Evolutionary conservation across 345 rosid genomes (phyloP).

Genomic region (Salix viminalis): DNA sequence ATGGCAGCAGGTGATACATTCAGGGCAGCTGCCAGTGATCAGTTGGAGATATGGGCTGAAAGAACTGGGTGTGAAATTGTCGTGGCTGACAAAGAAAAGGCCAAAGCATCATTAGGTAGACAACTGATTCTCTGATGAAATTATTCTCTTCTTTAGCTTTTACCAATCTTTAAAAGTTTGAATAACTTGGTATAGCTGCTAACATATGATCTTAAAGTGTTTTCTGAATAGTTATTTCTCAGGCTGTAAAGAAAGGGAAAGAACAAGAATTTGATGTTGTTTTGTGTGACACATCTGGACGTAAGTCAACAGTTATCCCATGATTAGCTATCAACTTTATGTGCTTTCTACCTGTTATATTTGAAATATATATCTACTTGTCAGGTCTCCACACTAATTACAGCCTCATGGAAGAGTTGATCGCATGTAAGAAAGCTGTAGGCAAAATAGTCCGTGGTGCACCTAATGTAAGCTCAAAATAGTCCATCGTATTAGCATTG

Average conservation of each 20-base stretch:
- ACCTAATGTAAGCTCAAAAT: conserved; percentile 56
- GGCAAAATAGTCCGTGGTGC: conserved; percentile 76
- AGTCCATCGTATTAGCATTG: neutral
- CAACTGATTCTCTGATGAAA: neutral
- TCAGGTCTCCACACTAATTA: conserved; percentile 94
- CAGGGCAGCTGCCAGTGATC: conserved; percentile 97
- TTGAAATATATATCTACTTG: conserved; percentile 12
- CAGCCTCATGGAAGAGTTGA: conserved; percentile 92
- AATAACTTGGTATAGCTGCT: conserved; percentile 15
- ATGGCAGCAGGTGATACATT: conserved; percentile 99
- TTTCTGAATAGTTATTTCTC: conserved; percentile 78
- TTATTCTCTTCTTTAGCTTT: neutral
- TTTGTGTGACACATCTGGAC: conserved; percentile 94
- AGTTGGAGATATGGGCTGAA: conserved; percentile 95
- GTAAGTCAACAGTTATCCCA: conserved; percentile 43
- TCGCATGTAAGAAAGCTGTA: conserved; percentile 83
- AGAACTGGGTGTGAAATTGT: conserved; percentile 90
- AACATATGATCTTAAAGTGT: conserved; percentile 43
- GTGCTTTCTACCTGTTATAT: conserved; percentile 17
- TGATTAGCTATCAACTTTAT: conserved; percentile 11
- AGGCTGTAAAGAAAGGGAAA: conserved; percentile 91
- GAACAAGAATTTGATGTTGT: conserved; percentile 80
- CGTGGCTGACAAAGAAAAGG: conserved; percentile 63
- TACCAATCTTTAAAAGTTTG: neutral
- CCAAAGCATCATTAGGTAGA: conserved; percentile 87